These are phyloP conservation scores for Penicillium chermesinum DNA, from an alignment of 495 filamentous ascomycete species.

Conservation along the genomic window DNA sequence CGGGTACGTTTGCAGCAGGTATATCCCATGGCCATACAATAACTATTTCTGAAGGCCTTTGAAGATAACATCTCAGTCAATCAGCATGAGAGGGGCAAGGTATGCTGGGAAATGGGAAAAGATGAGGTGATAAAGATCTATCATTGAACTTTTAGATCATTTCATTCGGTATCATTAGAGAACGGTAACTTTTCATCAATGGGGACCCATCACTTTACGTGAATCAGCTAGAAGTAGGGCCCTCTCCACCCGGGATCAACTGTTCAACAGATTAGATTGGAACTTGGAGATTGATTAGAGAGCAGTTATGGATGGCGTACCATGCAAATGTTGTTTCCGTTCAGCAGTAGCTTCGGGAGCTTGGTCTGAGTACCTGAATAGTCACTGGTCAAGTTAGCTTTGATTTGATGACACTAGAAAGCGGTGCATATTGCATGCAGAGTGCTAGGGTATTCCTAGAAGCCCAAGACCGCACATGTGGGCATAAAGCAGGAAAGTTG, in stretches of 20 bases:
- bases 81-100: too few relatives aligned
- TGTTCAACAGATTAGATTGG: slow-evolving; percentile 27
- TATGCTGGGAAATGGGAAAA: too few relatives aligned
- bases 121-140: neutral
- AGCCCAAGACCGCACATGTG: neutral
- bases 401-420: too few relatives aligned
- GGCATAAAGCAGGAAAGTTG: too few relatives aligned
- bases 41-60: too few relatives aligned
- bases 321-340: slow-evolving; percentile 99
- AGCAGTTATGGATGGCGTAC: slow-evolving; percentile 47
- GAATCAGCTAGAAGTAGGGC: slow-evolving; percentile 48
- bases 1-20: too few relatives aligned
- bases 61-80: too few relatives aligned
- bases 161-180: slow-evolving; percentile 31
- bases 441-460: neutral
- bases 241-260: slow-evolving; percentile 87
- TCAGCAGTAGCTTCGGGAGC: slow-evolving; percentile 89
- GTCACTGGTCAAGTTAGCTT: slow-evolving; percentile 56
- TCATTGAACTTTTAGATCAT: slow-evolving; percentile 5
- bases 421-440: too few relatives aligned
- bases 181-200: slow-evolving; percentile 24
- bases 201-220: slow-evolving; percentile 9
- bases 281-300: neutral
- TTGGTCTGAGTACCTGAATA: slow-evolving; percentile 81
- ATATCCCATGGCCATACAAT: too few relatives aligned